Evolutionary conservation across 805 yeast genomes (phyloP), one percentile per base, ranked within the genome.

Genomic region (Osmozyma mogii): DNA sequence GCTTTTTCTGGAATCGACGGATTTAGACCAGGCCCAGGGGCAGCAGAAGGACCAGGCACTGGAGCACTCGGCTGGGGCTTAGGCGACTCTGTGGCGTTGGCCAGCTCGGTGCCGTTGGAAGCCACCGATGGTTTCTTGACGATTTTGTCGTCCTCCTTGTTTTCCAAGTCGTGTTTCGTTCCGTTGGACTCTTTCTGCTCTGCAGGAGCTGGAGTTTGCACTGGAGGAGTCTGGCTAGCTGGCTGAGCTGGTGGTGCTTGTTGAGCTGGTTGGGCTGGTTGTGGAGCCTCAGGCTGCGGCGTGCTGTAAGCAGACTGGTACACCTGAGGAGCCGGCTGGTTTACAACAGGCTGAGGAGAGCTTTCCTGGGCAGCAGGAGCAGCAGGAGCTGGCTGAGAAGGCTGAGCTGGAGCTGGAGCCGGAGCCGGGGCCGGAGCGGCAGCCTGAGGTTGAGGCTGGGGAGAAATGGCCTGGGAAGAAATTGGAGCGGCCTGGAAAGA

Each of bases 91-190:
- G 54, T 54, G 5, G 56, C 58, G 28, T 50, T 50, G 51, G 47
- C 4, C 49, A 43, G 21, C 32, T 38, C 36, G 22, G 43, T 22
- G 20, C 40, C 33, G 15, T 34, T 34, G 9, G 37, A 24, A 8
- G 28, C 10, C 17, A 27, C 15, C 3, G 15, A 16, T 4, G 52
- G 37, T 28, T 50, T 49, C 36, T 60, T 51, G 22, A 44, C 25
- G n/a, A 40, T 37, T 35, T 50, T 47, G 12, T 48, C 27, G 27
- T 60, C 65, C n/a, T 36, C 33, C 37, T 58, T 59, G 9, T 58
- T 65, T 3, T 63, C 68, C 33, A 63, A 52, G 17, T 59, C 65
- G 22, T 54, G 61, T 33, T 63, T 63, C 28, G 19, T 34, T 28
- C 13, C 24, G 12, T n/a, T 18, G 5, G 11, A 13, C 16, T 11